Evolutionary conservation across 2,329 filamentous ascomycete genomes (phyloP).

Genomic region (Microdochium bolleyi): DNA sequence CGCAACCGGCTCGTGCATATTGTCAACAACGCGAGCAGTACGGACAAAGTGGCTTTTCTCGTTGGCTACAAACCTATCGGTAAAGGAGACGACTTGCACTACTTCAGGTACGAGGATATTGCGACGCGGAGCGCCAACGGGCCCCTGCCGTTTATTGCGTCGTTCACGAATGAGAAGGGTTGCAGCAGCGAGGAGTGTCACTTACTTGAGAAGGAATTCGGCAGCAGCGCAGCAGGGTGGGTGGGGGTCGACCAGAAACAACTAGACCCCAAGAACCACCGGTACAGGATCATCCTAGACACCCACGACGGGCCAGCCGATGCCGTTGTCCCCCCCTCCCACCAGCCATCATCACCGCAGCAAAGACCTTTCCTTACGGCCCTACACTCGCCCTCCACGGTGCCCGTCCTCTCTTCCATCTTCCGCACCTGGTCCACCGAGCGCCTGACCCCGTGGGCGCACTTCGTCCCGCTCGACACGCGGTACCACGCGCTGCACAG

Average conservation of each 20-base stretch:
- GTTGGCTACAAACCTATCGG: constrained; percentile 34
- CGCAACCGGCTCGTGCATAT: constrained; percentile 65
- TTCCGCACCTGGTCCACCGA: constrained; percentile 77
- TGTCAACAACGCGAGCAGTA: constrained; percentile 46
- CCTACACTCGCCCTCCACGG: constrained; percentile 50
- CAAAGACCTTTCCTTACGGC: constrained; percentile 46
- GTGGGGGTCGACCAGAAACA: constrained; percentile 1
- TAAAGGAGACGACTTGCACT: constrained; percentile 23
- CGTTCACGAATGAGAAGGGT: constrained; percentile 48
- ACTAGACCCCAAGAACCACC: constrained; percentile 50
- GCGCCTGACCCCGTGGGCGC: constrained; percentile 66
- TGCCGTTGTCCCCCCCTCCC: background rate
- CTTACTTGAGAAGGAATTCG: constrained; percentile 43
- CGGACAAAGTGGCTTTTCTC: constrained; percentile 44
- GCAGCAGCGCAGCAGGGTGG: constrained; percentile 36
- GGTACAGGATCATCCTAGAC: constrained; percentile 61
- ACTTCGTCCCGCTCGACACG: constrained; percentile 72
- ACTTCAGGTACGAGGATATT: constrained; percentile 45
- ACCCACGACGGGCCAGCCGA: constrained; percentile 57
- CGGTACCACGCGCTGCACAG: constrained; percentile 67
- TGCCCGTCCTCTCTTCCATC: constrained; percentile 64
- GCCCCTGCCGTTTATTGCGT: constrained; percentile 45
- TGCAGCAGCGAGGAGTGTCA: constrained; percentile 46
- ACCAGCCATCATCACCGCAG: background rate
- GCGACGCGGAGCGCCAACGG: constrained; percentile 43